Evolutionary conservation across 2,329 filamentous ascomycete species (phyloP).

Genomic region (Penicillium crustosum): DNA sequence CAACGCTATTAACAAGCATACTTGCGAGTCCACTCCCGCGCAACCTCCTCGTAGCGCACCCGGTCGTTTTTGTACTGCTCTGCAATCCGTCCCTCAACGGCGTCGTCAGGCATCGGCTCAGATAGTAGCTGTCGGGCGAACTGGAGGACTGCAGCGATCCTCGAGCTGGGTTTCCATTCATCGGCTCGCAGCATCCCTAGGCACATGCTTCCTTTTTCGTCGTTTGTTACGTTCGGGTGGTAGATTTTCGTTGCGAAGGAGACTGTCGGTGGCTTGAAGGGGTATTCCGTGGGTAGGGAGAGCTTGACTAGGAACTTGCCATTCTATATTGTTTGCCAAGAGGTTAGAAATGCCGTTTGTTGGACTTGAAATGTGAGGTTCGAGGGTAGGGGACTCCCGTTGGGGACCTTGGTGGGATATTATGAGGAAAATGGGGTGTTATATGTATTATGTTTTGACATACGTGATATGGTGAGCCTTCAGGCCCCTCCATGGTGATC

Average conservation of each 20-base stretch:
- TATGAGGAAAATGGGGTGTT: not conserved
- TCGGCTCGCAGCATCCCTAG: slow-evolving; percentile 78
- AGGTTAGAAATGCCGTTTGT: slow-evolving; percentile 6
- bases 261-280: slow-evolving; percentile 81
- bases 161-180: slow-evolving; percentile 87
- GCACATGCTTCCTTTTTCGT: slow-evolving; percentile 81
- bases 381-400: not conserved
- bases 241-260: slow-evolving; percentile 88
- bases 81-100: slow-evolving; percentile 81
- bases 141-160: slow-evolving; percentile 72
- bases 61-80: slow-evolving; percentile 74
- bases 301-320: slow-evolving; percentile 74
- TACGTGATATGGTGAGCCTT: slow-evolving; percentile 65
- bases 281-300: slow-evolving; percentile 75
- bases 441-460: slow-evolving; percentile 22
- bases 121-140: slow-evolving; percentile 71
- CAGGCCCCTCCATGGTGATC: slow-evolving; percentile 64
- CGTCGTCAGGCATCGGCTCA: slow-evolving; percentile 85
- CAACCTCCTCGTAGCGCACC: slow-evolving; percentile 70
- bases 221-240: slow-evolving; percentile 92
- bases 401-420: not conserved
- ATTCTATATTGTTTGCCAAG: slow-evolving; percentile 46
- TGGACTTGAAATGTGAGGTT: not conserved
- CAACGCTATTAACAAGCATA: slow-evolving; percentile 59
- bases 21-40: slow-evolving; percentile 68